These are phyloP conservation scores for Macrotyloma uniflorum DNA, from an alignment of 306 rosid species.

Conservation along the genomic window DNA sequence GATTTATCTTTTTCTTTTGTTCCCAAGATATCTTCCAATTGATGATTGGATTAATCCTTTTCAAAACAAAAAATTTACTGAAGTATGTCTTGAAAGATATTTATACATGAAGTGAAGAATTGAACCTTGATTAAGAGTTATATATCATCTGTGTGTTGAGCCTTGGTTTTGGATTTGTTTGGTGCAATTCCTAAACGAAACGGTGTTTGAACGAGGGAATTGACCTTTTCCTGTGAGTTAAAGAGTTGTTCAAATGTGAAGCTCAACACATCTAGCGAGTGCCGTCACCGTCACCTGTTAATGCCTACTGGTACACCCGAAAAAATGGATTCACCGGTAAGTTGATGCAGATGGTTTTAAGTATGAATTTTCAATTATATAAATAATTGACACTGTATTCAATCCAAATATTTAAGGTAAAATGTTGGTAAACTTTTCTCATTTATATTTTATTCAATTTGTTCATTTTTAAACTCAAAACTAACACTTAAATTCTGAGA, in stretches of 20 bases:
- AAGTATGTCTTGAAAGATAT: not conserved
- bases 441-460: too few species aligned
- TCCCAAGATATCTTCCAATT: not conserved
- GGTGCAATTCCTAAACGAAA: constrained; percentile 3
- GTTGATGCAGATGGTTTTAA: constrained; percentile 23
- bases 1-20: not conserved
- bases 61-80: not conserved
- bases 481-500: too few species aligned
- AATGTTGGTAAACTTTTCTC: too few species aligned
- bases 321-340: constrained; percentile 7
- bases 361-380: not conserved
- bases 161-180: not conserved
- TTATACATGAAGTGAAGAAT: not conserved
- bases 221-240: constrained; percentile 9
- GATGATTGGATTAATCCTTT: not conserved
- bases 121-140: not conserved
- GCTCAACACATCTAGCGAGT: not conserved
- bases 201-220: constrained; percentile 17
- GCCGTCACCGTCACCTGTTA: too few species aligned
- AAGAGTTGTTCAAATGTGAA: not conserved
- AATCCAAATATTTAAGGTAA: too few species aligned
- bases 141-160: not conserved
- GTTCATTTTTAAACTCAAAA: too few species aligned
- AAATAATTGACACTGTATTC: too few species aligned
- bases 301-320: not conserved